Base-by-base conservation (phyloP, 2,329 filamentous ascomycete genomes). In the Capronia coronata region DNA sequence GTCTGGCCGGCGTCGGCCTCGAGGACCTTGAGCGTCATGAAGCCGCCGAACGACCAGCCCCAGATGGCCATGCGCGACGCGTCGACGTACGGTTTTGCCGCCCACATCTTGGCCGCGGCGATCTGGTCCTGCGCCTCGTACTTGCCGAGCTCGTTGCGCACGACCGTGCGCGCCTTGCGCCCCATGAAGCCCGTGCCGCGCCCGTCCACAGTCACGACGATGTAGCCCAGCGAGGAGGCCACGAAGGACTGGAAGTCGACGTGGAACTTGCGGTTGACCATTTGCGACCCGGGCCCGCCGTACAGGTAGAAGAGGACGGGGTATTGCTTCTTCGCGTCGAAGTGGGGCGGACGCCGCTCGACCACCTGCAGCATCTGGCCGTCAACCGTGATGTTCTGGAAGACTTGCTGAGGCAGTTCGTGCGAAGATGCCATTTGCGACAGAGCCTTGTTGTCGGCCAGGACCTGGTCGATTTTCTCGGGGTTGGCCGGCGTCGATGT, bases 11-110 rank as follows among this genome's bases (percentile, higher is more conserved):
- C 91, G 65, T 98, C 93, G 54, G 81, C 78, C 73, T 98, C 93
- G 10, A 98, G 81, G 1, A 88, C 93, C 73, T 98, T 98, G 62
- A 98, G 77, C 4, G 93, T 87, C 74, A 87, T 86, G 74, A 94
- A 98, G 9, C 93, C 93, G 50, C 93, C 93, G 64, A 93, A 98
- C 56, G 87, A 94, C 93, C 93, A 98, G 41, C 93, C 93, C 93
- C 93, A 98, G 64, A 98, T 94, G 16, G 89, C 90, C 59, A 98
- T 80, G 47, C 86, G 81, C 5, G 80, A 75, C 21, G 78, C 74
- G 65, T 98, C 94, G 11, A 96, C 83, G 66, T 98, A 97, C 11
- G 77, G 69, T 64, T 88, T 91, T 30, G 74, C 72, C 0, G 85
- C 84, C 83, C 88, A 97, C 57, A 85, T 80, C 67, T 90, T 86